phyloP scores from a whole-genome alignment of 345 rosid genomes.

The Erodium maritimum region DNA sequence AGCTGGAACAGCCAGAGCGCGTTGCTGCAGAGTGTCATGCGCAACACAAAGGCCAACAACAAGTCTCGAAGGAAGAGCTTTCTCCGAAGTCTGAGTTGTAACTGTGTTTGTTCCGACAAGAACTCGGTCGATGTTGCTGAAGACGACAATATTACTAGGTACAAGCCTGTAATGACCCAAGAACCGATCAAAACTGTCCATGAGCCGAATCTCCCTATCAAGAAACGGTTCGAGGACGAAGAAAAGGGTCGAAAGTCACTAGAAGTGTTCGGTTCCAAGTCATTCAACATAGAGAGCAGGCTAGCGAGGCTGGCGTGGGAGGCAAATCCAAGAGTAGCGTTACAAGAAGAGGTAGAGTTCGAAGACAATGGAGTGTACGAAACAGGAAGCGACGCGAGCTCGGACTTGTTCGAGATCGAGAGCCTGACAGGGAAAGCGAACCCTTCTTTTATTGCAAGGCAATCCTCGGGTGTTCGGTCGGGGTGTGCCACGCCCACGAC shows the following conservation, averaged over 20 bases:
- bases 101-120: slow-evolving; percentile 43
- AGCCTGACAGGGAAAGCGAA: slow-evolving; percentile 57
- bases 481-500: slow-evolving; percentile 36
- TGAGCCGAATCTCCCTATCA: slow-evolving; percentile 7
- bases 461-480: slow-evolving; percentile 41
- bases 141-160: slow-evolving; percentile 11
- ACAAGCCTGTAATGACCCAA: no score
- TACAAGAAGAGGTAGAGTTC: slow-evolving; percentile 17
- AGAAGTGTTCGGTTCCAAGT: slow-evolving; percentile 48
- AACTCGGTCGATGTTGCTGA: slow-evolving; percentile 33
- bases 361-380: slow-evolving; percentile 21
- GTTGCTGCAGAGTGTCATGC: slow-evolving; percentile 17
- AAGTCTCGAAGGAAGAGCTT: slow-evolving; percentile 28
- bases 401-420: slow-evolving; percentile 79
- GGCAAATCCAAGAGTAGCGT: slow-evolving; percentile 13
- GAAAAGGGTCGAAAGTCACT: slow-evolving; percentile 35
- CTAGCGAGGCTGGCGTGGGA: slow-evolving; percentile 42
- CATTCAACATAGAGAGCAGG: slow-evolving; percentile 29
- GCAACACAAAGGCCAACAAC: slow-evolving; percentile 20
- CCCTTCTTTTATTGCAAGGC: slow-evolving; percentile 45
- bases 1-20: slow-evolving; percentile 57
- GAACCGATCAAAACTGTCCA: no score
- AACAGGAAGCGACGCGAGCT: slow-evolving; percentile 57
- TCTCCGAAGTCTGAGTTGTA: slow-evolving; percentile 47
- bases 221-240: slow-evolving; percentile 20